A percentile compares a stretch with the other conserved stretches of the same genome.
phyloP scores from a whole-genome alignment of 306 rosid species.

The Carpinus fangiana region DNA sequence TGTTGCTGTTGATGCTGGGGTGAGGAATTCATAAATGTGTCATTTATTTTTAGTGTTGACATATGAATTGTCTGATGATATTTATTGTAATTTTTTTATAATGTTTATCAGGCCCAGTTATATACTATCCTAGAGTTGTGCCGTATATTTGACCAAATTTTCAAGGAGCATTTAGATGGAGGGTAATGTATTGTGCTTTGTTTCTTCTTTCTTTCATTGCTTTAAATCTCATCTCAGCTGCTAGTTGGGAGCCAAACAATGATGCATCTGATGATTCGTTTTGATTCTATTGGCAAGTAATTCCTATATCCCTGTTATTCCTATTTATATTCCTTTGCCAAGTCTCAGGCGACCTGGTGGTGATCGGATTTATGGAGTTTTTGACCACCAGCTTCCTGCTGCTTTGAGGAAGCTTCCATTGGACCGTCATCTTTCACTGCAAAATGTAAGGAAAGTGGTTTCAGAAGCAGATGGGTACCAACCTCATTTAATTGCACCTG shows the following conservation, averaged over 20 bases:
- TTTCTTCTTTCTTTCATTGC: slow-evolving; percentile 2
- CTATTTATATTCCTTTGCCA: slow-evolving; percentile 6
- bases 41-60: background rate
- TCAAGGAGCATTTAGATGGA: slow-evolving; percentile 59
- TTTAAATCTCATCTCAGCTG: background rate
- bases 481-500: slow-evolving; percentile 63
- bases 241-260: background rate
- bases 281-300: background rate
- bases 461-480: slow-evolving; percentile 61
- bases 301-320: background rate
- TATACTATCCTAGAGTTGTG: slow-evolving; percentile 55
- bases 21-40: slow-evolving; percentile 10
- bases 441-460: slow-evolving; percentile 49
- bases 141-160: slow-evolving; percentile 47
- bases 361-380: slow-evolving; percentile 47
- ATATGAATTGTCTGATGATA: background rate
- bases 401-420: slow-evolving; percentile 56
- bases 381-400: slow-evolving; percentile 53
- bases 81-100: background rate
- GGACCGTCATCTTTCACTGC: slow-evolving; percentile 46
- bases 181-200: slow-evolving; percentile 31
- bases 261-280: background rate
- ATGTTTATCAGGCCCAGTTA: slow-evolving; percentile 42
- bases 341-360: slow-evolving; percentile 57
- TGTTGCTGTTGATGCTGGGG: slow-evolving; percentile 51